These are phyloP conservation scores for Calonectria pteridis DNA, from an alignment of 2,329 filamentous ascomycete genomes.

Conservation along the genomic window DNA sequence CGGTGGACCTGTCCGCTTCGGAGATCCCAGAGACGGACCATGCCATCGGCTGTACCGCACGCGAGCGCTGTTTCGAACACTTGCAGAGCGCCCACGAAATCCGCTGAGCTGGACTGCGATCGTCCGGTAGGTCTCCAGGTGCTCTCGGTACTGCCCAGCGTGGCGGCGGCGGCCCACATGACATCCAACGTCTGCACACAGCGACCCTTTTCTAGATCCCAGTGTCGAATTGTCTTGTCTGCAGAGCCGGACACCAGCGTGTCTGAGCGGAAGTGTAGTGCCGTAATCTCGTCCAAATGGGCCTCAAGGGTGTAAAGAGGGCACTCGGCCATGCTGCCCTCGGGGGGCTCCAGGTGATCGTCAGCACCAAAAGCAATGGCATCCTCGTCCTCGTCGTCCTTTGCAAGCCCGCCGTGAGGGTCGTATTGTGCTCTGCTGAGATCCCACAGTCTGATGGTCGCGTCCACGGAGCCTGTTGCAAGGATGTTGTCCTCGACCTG, in stretches of 20 bases:
- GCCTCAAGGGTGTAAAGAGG: conserved; percentile 89
- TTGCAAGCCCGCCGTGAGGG: conserved; percentile 73
- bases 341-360: conserved; percentile 77
- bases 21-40: conserved; percentile 97
- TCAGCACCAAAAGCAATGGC: conserved; percentile 81
- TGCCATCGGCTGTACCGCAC: conserved; percentile 96
- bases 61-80: conserved; percentile 96
- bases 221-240: conserved; percentile 97
- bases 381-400: conserved; percentile 70
- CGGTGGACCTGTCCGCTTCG: conserved; percentile 97
- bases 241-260: conserved; percentile 95
- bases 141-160: conserved; percentile 70
- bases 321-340: conserved; percentile 89
- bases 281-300: conserved; percentile 94
- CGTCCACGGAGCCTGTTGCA: conserved; percentile 94
- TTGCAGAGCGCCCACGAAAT: conserved; percentile 95
- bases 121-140: conserved; percentile 82
- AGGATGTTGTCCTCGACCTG: conserved; percentile 97
- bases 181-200: conserved; percentile 98
- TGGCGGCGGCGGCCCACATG: conserved; percentile 92
- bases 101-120: conserved; percentile 73
- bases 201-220: conserved; percentile 97
- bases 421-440: conserved; percentile 89
- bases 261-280: conserved; percentile 89
- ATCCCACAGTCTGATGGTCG: conserved; percentile 95